Percentiles rank a stretch among this genome's conserved stretches.
Conservation (phyloP, 352 stramenopile species). For the Hyaloperonospora brassicae region DNA sequence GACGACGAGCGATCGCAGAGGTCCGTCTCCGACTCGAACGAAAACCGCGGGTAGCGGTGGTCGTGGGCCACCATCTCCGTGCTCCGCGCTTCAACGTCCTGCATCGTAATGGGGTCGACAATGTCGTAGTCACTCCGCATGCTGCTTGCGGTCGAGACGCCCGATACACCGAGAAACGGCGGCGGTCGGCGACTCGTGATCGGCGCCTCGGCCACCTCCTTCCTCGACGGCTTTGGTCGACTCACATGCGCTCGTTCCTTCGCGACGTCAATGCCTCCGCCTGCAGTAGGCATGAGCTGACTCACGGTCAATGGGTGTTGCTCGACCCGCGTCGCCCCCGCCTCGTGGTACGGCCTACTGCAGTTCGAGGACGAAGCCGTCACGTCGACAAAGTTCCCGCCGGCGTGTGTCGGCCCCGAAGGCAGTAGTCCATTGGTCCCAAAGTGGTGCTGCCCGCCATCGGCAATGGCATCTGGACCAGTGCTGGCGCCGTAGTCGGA, state of each 20-base stretch:
- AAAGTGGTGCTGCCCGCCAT: conserved; percentile 4
- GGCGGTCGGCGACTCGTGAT: conserved; percentile 2
- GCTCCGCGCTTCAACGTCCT: conserved; percentile 47
- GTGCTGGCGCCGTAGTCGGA: conserved; percentile 25
- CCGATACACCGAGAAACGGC: conserved; percentile 19
- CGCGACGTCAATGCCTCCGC: conserved; percentile 11
- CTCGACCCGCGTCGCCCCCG: conserved; percentile 12
- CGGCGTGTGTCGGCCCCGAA: not conserved
- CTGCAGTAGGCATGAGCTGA: conserved; percentile 18
- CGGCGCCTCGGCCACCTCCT: not conserved
- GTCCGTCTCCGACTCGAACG: conserved; percentile 44
- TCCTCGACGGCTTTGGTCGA: conserved; percentile 2
- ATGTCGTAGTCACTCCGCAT: conserved; percentile 68
- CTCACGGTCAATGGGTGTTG: conserved; percentile 25
- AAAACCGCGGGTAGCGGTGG: conserved; percentile 55
- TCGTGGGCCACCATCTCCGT: conserved; percentile 59
- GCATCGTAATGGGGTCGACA: conserved; percentile 49
- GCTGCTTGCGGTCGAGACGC: conserved; percentile 27
- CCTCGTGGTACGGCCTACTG: conserved; percentile 2
- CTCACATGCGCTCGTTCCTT: conserved; percentile 9
- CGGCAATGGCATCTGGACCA: conserved; percentile 9
- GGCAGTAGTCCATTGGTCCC: conserved; percentile 8
- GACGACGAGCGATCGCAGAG: conserved; percentile 27
- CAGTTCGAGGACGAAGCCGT: conserved; percentile 4
- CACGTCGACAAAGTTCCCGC: conserved; percentile 25